A percentile compares a stretch with the other conserved stretches of the same genome.
Evolutionary conservation across 2,329 filamentous ascomycete genomes (phyloP).

Genomic region (Didymella segeticola): DNA sequence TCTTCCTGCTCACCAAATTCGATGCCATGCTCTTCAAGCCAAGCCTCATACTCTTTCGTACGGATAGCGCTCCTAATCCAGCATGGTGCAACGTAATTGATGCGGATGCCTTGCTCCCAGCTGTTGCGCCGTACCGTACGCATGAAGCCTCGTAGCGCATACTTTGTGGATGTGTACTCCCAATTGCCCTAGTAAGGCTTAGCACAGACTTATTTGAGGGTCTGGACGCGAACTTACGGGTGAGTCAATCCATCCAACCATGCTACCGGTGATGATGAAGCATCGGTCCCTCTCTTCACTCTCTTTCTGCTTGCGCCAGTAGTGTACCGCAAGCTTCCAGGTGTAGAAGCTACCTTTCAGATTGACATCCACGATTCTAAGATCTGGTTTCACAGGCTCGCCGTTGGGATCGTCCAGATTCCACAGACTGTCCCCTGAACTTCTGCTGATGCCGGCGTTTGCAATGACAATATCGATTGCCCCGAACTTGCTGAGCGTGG

Average conservation of each 20-base stretch:
- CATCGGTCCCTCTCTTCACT: constrained; percentile 23
- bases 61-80: constrained; percentile 32
- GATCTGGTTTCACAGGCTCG: constrained; percentile 23
- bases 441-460: constrained; percentile 26
- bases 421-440: constrained; percentile 56
- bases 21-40: constrained; percentile 49
- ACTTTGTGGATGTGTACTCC: constrained; percentile 51
- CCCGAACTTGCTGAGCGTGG: constrained; percentile 14
- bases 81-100: constrained; percentile 28
- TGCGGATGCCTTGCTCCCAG: constrained; percentile 25
- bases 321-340: constrained; percentile 28
- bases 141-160: constrained; percentile 27
- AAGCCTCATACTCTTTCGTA: constrained; percentile 52
- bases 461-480: constrained; percentile 47
- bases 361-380: constrained; percentile 26
- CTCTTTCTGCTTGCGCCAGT: constrained; percentile 27
- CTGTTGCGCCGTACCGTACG: constrained; percentile 21
- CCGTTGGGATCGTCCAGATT: constrained; percentile 49
- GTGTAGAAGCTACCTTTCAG: constrained; percentile 25
- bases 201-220: too few species aligned
- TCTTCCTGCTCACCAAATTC: constrained; percentile 48
- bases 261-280: constrained; percentile 28
- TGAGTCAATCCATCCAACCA: constrained; percentile 27
- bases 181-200: constrained; percentile 29
- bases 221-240: constrained; percentile 19